A percentile compares a stretch with the other conserved stretches of the same genome.
phyloP scores from a whole-genome alignment of 768 basidiomycete genomes.

The Calocera cornea region DNA sequence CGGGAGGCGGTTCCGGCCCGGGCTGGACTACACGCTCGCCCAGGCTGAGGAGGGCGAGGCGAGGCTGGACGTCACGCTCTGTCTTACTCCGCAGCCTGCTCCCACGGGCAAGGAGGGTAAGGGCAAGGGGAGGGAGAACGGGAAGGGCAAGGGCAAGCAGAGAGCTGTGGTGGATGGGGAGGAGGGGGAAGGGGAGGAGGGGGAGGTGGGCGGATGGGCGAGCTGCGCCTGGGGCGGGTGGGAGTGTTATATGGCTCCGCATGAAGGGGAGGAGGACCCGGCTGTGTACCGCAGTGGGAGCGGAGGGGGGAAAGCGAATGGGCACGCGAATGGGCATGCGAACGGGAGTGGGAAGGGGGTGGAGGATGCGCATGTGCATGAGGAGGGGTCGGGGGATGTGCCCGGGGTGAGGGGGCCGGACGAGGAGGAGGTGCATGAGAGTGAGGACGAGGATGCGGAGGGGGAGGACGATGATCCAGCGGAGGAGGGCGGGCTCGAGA shows the following conservation, averaged over 20 bases:
- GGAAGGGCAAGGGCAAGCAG: constrained; percentile 13
- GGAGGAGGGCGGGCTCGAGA: constrained; percentile 22
- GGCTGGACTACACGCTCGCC: constrained; percentile 89
- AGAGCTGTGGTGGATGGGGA: constrained; percentile 19
- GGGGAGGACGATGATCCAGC: constrained; percentile 23
- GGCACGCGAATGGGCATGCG: constrained; percentile 10
- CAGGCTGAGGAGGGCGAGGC: constrained; percentile 72
- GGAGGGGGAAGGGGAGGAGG: constrained; percentile 22
- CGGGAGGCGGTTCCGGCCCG: constrained; percentile 79
- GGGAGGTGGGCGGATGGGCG: constrained; percentile 42
- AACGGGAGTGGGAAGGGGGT: constrained; percentile 14
- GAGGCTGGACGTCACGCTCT: constrained; percentile 73
- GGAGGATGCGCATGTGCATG: background rate
- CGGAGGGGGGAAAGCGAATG: constrained; percentile 28
- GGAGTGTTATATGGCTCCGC: constrained; percentile 97
- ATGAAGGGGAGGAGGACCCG: constrained; percentile 89
- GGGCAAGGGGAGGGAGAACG: constrained; percentile 27
- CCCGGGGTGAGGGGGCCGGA: constrained; percentile 16
- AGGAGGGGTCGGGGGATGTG: constrained; percentile 7
- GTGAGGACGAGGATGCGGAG: constrained; percentile 17
- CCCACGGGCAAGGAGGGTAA: background rate
- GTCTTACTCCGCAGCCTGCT: constrained; percentile 50
- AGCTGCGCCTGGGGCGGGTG: constrained; percentile 79
- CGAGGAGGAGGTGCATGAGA: constrained; percentile 12
- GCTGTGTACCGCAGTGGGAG: constrained; percentile 60